A percentile compares a stretch with the other conserved stretches of the same genome.
phyloP scores from a whole-genome alignment of 306 rosid species.

The Dryas drummondii region DNA sequence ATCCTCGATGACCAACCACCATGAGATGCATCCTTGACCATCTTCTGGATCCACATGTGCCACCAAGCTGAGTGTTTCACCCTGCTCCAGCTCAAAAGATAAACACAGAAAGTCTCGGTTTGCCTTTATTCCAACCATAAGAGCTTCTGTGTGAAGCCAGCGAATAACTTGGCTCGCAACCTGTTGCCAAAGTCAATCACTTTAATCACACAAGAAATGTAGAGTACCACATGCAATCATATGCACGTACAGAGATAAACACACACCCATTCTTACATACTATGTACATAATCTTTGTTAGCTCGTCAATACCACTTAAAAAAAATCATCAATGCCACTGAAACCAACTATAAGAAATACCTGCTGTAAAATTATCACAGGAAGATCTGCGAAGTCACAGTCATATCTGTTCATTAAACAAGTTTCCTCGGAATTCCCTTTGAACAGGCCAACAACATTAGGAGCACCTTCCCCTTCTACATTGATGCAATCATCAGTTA shows the following conservation, averaged over 20 bases:
- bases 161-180: slow-evolving; percentile 82
- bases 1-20: slow-evolving; percentile 87
- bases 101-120: slow-evolving; percentile 71
- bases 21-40: slow-evolving; percentile 71
- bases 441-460: slow-evolving; percentile 67
- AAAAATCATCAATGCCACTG: background rate
- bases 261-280: background rate
- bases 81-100: slow-evolving; percentile 80
- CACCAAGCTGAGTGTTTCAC: slow-evolving; percentile 67
- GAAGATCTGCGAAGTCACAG: slow-evolving; percentile 79
- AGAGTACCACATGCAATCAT: background rate
- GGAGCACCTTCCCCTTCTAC: slow-evolving; percentile 90
- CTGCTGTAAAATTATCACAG: slow-evolving; percentile 88
- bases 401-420: slow-evolving; percentile 69
- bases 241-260: background rate
- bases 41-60: slow-evolving; percentile 90
- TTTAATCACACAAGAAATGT: background rate
- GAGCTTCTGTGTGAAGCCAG: slow-evolving; percentile 87
- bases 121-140: slow-evolving; percentile 74
- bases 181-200: slow-evolving; percentile 37
- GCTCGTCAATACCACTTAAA: background rate
- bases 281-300: background rate
- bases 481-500: slow-evolving; percentile 73
- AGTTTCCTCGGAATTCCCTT: slow-evolving; percentile 57
- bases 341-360: slow-evolving; percentile 28